Evolutionary conservation across 129 eudicot species (phyloP).

Genomic region (Escallonia rubra): DNA sequence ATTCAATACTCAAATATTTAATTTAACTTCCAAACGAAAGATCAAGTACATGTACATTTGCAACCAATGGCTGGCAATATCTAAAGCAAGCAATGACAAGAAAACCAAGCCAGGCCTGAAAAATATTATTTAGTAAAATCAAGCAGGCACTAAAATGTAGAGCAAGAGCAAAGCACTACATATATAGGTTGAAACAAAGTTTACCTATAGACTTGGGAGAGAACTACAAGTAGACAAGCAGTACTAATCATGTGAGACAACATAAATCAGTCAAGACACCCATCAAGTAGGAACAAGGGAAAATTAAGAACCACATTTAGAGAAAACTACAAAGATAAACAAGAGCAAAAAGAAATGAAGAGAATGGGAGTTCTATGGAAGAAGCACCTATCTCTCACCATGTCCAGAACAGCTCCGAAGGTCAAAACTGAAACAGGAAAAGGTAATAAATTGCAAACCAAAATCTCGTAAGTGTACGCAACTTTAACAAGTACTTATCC

Average conservation of each 20-base stretch:
- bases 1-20: too few species aligned
- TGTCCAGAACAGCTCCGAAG: conserved; percentile 95
- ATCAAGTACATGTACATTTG: too few species aligned
- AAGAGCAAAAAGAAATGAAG: background rate
- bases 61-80: too few species aligned
- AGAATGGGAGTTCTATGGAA: background rate
- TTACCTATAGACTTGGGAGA: conserved; percentile 90
- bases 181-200: background rate
- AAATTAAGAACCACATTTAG: background rate
- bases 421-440: conserved; percentile 65
- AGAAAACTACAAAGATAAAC: conserved; percentile 7
- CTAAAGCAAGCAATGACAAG: too few species aligned
- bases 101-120: too few species aligned
- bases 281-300: conserved; percentile 5
- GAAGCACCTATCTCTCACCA: conserved; percentile 88
- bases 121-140: too few species aligned
- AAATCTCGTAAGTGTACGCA: too few species aligned
- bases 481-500: too few species aligned
- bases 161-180: conserved; percentile 19
- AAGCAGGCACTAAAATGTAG: conserved; percentile 86
- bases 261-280: conserved; percentile 9
- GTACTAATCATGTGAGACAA: conserved; percentile 76
- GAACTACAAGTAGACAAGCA: conserved; percentile 87
- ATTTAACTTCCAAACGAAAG: too few species aligned
- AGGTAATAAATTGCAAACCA: too few species aligned